phyloP scores from a whole-genome alignment of 2,329 filamentous ascomycete genomes.

The Raffaelea albimanens region DNA sequence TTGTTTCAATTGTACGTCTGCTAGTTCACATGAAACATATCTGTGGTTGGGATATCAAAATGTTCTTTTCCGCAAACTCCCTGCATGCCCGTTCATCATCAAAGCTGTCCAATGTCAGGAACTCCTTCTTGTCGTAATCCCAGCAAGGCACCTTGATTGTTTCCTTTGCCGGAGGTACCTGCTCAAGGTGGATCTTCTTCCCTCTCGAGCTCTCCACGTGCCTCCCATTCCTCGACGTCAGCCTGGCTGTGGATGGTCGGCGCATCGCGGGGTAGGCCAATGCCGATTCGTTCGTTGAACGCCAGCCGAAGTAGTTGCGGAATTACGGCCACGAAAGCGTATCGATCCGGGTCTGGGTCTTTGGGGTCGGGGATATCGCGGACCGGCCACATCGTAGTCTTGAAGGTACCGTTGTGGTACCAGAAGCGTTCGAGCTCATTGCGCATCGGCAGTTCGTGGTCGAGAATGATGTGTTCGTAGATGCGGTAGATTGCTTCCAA shows the following conservation, averaged over 20 bases:
- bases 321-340: background rate
- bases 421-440: conserved; percentile 6
- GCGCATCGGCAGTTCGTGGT: conserved; percentile 2
- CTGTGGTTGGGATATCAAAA: too few species aligned
- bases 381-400: conserved; percentile 1
- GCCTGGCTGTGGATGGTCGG: background rate
- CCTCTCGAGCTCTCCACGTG: background rate
- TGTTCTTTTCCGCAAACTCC: too few species aligned
- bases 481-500: conserved; percentile 17
- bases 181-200: background rate
- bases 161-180: background rate
- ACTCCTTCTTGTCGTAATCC: too few species aligned
- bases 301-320: background rate
- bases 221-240: conserved; percentile 1
- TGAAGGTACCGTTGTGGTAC: too few species aligned
- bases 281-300: conserved; percentile 3
- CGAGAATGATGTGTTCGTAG: conserved; percentile 4
- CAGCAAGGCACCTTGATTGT: background rate
- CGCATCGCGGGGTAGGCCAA: conserved; percentile 3
- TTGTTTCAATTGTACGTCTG: too few species aligned
- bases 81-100: too few species aligned
- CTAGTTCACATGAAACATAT: too few species aligned
- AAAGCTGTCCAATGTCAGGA: too few species aligned
- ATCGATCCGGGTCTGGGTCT: background rate
- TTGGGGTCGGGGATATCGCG: conserved; percentile 1